A percentile compares a stretch with the other conserved stretches of the same genome.
These are phyloP conservation scores for Mallotus japonicus DNA, from an alignment of 441 rosid species.

Conservation along the genomic window DNA sequence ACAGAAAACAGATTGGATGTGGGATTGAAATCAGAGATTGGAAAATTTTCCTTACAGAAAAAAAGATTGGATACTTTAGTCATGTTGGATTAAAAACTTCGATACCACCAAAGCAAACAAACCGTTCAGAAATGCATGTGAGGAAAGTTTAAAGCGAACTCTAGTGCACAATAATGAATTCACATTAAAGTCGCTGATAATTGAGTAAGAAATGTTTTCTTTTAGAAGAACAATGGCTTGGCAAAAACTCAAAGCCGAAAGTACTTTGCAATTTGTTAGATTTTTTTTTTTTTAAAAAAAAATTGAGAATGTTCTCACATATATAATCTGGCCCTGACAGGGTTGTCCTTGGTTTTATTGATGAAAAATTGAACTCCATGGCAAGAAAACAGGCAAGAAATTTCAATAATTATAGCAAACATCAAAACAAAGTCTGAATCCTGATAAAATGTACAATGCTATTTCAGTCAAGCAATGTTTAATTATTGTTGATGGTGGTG, in stretches of 20 bases:
- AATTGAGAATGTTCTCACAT: no score
- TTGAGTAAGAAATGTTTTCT: neutral
- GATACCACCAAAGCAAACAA: no score
- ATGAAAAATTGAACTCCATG: neutral
- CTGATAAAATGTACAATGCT: neutral
- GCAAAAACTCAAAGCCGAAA: neutral
- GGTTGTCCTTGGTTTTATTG: neutral
- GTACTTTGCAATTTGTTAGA: no score
- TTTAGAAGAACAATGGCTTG: no score
- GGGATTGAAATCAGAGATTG: no score
- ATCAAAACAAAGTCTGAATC: neutral
- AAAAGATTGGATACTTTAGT: no score
- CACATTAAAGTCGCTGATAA: neutral
- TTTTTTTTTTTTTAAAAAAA: no score
- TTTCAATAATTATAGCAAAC: no score
- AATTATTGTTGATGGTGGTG: neutral
- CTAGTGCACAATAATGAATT: neutral
- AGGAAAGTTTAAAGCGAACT: slow-evolving; percentile 10
- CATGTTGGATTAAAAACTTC: no score
- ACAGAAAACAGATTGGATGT: no score
- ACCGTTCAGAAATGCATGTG: slow-evolving; percentile 2
- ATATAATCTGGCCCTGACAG: no score
- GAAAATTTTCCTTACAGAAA: no score
- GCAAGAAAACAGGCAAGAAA: neutral
- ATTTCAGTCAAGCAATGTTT: neutral